Base-by-base conservation (phyloP, 1,284 basidiomycete species). In the Xerocomus nothofagi region DNA sequence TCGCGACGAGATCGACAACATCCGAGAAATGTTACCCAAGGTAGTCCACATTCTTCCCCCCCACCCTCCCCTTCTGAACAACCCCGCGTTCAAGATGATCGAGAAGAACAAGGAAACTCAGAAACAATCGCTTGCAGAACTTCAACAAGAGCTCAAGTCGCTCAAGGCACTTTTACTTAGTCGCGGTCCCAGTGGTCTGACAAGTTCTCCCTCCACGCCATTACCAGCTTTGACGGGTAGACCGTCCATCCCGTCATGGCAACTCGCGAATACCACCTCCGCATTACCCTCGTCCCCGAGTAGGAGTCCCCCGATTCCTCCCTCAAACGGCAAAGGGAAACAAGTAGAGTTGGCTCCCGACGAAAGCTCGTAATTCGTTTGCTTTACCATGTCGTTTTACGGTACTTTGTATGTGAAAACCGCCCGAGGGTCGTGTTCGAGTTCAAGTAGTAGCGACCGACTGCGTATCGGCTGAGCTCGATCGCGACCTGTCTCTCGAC, bases 61-160 rank as follows among this genome's bases (percentile, higher is more conserved):
- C 41, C 15, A 31, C 43, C 32, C 48, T 23, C 48, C 24, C 18
- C 45, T 47, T 47, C 50, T 55, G 40, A 59, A 46, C 47, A 5
- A 10, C 17, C 10, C 3, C 7, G 8, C 18, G 21, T 15, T 37
- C 34, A 59, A 96, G 91, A 89, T 98, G 87, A 88, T 98, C 52
- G 92, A 97, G 54, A 95, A 93, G 73, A 92, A 91, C 66, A 90
- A 93, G 63, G 88, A 93, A 51, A 79, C 78, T 26, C 90, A 94
- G 66, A 78, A 80, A 15, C 83, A 90, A 56, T 87, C 88, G 6
- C 75, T 96, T 10, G 74, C 79, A 27, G 93, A 95, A 57, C 77
- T 99, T 15, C 95, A 98, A 65, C 86, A 92, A 60, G 96, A 99
- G 67, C 80, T 99, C 60, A 94, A 95, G 66, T 97, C 93, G 0